Evolutionary conservation across 331 rosid species (phyloP), one percentile per base, ranked within the genome.

Genomic region (Arachis monticola): DNA sequence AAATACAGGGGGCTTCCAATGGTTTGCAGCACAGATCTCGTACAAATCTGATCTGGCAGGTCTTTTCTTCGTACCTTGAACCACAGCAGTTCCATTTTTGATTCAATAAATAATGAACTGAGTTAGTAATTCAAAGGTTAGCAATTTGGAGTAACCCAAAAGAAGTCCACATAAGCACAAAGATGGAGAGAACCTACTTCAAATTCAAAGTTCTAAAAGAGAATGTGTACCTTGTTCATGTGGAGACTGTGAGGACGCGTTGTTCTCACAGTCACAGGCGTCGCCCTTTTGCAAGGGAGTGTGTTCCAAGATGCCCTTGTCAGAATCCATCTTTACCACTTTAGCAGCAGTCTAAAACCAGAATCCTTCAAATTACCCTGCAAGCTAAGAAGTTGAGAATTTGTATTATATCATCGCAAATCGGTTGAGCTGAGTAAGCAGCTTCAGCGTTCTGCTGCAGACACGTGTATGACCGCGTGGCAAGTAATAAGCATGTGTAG

Each of bases 11-110:
- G 30, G 30, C 30, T 1, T 27, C 30, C 30, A 27, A 27, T 27
- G 30, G 30, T 27, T 27, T 27, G 30, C 30, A 22, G 27, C 27
- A 22, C 27, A 22, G 27, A 22, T 22, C 27, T 22, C 27, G 1
- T 22, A 22, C 27, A 22, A 22, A 22, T 22, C 1, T 22, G 1
- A 22, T 66, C 79, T 87, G 13, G 87, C 84, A 53, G 22, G 41
- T 73, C 79, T 82, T 77, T 81, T 74, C 75, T 75, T 84, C 73
- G 42, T 44, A 51, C 86, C 92, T 87, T 41, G 70, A 42, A 55
- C n/a, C 61, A 64, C 60, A 77, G 5, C n/a, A 31, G 10, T 61
- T 44, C n/a, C 53, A 11, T 31, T 38, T 61, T 3, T 44, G 32
- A 64, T 9, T 8, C 0, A 7, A 17, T 17, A 56, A 14, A 57